A percentile compares a stretch with the other conserved stretches of the same genome.
Conservation (phyloP, 257 asterid genomes). For the Ilex asprella region DNA sequence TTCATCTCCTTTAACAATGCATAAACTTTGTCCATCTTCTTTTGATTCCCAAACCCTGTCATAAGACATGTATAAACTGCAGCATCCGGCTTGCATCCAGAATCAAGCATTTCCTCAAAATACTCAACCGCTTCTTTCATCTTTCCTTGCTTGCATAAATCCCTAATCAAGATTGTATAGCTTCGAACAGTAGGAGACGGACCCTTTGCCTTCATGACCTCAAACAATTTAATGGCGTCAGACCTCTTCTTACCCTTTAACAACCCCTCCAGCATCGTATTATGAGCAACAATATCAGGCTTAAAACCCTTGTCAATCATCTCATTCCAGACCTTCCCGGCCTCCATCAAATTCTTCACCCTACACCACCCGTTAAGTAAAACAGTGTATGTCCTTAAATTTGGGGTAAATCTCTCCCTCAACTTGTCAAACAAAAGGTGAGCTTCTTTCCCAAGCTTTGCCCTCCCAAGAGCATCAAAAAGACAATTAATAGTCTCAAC, state of each 20-base stretch:
- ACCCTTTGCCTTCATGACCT: constrained; percentile 73
- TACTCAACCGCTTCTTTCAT: constrained; percentile 48
- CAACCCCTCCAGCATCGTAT: constrained; percentile 77
- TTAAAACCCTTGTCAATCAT: constrained; percentile 75
- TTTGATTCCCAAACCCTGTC: constrained; percentile 59
- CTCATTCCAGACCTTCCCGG: constrained; percentile 76
- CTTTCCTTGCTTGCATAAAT: constrained; percentile 62
- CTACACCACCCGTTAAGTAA: constrained; percentile 84
- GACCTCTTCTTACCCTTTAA: constrained; percentile 47
- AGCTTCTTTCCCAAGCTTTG: constrained; percentile 79
- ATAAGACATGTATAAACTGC: constrained; percentile 69
- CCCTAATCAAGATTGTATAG: constrained; percentile 53
- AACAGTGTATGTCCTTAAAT: constrained; percentile 54
- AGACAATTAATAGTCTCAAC: constrained; percentile 63
- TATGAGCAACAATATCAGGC: constrained; percentile 79
- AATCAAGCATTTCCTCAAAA: constrained; percentile 54
- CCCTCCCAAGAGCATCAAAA: constrained; percentile 81
- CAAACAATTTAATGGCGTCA: constrained; percentile 65
- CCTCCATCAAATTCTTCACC: constrained; percentile 77
- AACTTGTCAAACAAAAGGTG: constrained; percentile 55
- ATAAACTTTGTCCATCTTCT: constrained; percentile 61
- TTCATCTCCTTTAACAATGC: constrained; percentile 62
- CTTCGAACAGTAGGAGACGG: constrained; percentile 66
- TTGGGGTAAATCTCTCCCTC: constrained; percentile 63
- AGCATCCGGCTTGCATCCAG: constrained; percentile 59